Evolutionary conservation across 768 basidiomycete genomes (phyloP).

Genomic region (Imleria badia): DNA sequence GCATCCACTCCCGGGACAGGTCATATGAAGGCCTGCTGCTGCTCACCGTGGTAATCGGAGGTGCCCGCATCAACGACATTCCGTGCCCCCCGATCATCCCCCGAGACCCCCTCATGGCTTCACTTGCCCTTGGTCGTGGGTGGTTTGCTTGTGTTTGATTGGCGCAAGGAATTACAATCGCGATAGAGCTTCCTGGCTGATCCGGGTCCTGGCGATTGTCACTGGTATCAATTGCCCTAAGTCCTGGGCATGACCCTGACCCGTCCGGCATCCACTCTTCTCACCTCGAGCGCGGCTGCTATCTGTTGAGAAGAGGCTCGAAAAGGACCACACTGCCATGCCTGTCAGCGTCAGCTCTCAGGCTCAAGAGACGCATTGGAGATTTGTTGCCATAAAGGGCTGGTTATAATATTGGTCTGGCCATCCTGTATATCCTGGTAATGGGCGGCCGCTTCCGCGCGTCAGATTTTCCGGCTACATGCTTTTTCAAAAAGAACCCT

Average conservation of each 20-base stretch:
- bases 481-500: slow-evolving; percentile 1
- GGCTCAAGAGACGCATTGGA: not conserved
- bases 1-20: slow-evolving; percentile 15
- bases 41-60: slow-evolving; percentile 26
- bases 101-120: not conserved
- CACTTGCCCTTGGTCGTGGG: not conserved
- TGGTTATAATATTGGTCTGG: not conserved
- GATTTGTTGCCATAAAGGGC: slow-evolving; percentile 2
- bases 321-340: slow-evolving; percentile 4
- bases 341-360: not conserved
- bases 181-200: slow-evolving; percentile 26
- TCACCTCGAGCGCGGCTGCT: not conserved
- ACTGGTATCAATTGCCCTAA: slow-evolving; percentile 17
- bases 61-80: slow-evolving; percentile 10
- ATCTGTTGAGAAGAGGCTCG: not conserved
- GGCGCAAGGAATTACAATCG: slow-evolving; percentile 9
- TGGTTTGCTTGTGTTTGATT: slow-evolving; percentile 17
- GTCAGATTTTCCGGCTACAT: slow-evolving; percentile 3
- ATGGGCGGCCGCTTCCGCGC: slow-evolving; percentile 19
- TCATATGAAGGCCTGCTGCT: slow-evolving; percentile 15
- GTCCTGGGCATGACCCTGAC: slow-evolving; percentile 23
- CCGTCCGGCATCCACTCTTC: not conserved
- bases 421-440: slow-evolving; percentile 16
- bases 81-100: slow-evolving; percentile 11
- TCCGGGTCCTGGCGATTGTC: slow-evolving; percentile 31